A percentile compares a stretch with the other conserved stretches of the same genome.
These are phyloP conservation scores for Umbelopsis isabellina DNA, from an alignment of 192 early-diverging fungal genomes.

Conservation along the genomic window DNA sequence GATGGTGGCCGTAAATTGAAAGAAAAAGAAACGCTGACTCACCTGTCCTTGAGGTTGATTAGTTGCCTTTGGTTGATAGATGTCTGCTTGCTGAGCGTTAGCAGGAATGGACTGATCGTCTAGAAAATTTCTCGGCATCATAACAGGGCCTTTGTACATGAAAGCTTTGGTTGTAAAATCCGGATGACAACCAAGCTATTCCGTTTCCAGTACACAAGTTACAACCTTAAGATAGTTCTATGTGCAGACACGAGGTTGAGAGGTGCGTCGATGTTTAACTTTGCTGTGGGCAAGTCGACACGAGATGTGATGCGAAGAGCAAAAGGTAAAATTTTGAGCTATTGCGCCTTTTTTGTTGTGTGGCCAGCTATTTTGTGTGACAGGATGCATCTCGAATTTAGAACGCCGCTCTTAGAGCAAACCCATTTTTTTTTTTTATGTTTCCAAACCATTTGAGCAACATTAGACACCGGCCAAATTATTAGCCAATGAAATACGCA, in stretches of 20 bases:
- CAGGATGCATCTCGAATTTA: conserved; percentile 16
- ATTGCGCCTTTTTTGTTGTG: conserved; percentile 22
- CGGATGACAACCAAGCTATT: conserved; percentile 13
- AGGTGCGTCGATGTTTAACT: neutral
- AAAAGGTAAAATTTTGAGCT: conserved; percentile 17
- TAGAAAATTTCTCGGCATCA: conserved; percentile 32
- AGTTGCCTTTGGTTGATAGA: conserved; percentile 70
- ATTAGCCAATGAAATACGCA: too few relatives aligned
- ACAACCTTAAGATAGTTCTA: neutral
- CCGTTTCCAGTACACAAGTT: conserved; percentile 10
- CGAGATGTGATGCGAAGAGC: conserved; percentile 24
- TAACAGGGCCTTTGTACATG: conserved; percentile 22
- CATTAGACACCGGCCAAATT: too few relatives aligned
- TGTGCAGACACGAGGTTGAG: conserved; percentile 1
- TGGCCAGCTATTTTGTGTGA: conserved; percentile 19
- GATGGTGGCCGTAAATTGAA: neutral
- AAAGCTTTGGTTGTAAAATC: conserved; percentile 5
- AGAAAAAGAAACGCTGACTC: neutral
- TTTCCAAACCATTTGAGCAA: neutral
- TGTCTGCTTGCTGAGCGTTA: conserved; percentile 32
- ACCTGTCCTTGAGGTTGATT: conserved; percentile 64
- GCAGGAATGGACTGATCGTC: conserved; percentile 24
- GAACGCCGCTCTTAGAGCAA: neutral
- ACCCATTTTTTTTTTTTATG: neutral
- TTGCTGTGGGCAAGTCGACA: conserved; percentile 21